A percentile compares a stretch with the other conserved stretches of the same genome.
Evolutionary conservation across 106 monocot species (phyloP).

Genomic region (Hemerocallis citrina): DNA sequence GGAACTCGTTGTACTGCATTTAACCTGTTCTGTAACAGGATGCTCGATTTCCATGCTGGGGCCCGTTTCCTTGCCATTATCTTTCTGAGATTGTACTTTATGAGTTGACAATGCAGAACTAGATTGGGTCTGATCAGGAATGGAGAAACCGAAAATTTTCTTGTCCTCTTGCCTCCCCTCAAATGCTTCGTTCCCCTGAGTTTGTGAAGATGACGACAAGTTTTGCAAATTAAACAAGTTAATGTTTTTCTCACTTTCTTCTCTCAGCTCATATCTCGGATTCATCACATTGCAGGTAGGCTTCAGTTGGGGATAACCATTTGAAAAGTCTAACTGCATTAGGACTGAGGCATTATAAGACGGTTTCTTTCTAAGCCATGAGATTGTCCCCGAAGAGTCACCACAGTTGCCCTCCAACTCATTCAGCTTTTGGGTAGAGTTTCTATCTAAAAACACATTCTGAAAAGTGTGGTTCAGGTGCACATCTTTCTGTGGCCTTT

Average conservation of each 20-base stretch:
- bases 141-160: slow-evolving; percentile 17
- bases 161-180: background rate
- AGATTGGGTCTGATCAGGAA: slow-evolving; percentile 11
- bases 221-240: background rate
- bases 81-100: slow-evolving; percentile 3
- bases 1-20: background rate
- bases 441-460: background rate
- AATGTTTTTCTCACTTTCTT: slow-evolving; percentile 1
- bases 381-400: background rate
- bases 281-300: background rate
- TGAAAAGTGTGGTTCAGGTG: slow-evolving; percentile 16
- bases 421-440: background rate
- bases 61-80: background rate
- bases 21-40: background rate
- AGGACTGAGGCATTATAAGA: background rate
- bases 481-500: slow-evolving; percentile 13
- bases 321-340: slow-evolving; percentile 3
- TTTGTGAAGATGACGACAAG: slow-evolving; percentile 7
- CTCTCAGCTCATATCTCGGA: background rate
- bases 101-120: background rate
- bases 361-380: slow-evolving; percentile 24
- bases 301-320: slow-evolving; percentile 13
- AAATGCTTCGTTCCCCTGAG: background rate
- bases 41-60: background rate
- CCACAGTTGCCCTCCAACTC: slow-evolving; percentile 5